A percentile compares a stretch with the other conserved stretches of the same genome.
Evolutionary conservation across 176 grass and related monocot genomes (phyloP).

Genomic region (Lolium perenne): DNA sequence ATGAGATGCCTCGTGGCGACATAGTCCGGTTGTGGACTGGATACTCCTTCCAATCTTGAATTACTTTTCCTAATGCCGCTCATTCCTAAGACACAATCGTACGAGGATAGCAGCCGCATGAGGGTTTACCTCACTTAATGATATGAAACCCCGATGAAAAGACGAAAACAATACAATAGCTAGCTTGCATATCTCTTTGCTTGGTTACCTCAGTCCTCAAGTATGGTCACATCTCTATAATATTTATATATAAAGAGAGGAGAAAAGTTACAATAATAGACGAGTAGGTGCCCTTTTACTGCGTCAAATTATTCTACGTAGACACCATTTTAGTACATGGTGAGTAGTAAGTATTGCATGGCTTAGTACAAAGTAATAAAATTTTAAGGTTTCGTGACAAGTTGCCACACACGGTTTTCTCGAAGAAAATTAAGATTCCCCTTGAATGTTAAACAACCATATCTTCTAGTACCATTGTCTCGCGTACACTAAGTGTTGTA

Average conservation of each 20-base stretch:
- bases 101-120: neutral
- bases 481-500: too few relatives aligned
- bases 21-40: neutral
- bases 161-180: neutral
- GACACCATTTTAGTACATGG: too few relatives aligned
- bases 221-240: neutral
- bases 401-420: too few relatives aligned
- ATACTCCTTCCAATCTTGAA: too few relatives aligned
- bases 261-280: neutral
- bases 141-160: neutral
- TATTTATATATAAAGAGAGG: neutral
- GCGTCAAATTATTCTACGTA: neutral
- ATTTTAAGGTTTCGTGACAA: too few relatives aligned
- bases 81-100: neutral
- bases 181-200: neutral
- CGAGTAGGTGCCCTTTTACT: neutral
- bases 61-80: neutral
- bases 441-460: too few relatives aligned
- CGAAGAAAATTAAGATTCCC: too few relatives aligned
- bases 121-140: neutral
- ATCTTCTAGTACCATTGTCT: too few relatives aligned
- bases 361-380: neutral
- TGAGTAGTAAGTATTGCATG: too few relatives aligned
- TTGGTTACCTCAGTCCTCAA: neutral
- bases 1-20: neutral